Conservation (phyloP, 2,329 filamentous ascomycete genomes). For the Massarina eburnea region DNA sequence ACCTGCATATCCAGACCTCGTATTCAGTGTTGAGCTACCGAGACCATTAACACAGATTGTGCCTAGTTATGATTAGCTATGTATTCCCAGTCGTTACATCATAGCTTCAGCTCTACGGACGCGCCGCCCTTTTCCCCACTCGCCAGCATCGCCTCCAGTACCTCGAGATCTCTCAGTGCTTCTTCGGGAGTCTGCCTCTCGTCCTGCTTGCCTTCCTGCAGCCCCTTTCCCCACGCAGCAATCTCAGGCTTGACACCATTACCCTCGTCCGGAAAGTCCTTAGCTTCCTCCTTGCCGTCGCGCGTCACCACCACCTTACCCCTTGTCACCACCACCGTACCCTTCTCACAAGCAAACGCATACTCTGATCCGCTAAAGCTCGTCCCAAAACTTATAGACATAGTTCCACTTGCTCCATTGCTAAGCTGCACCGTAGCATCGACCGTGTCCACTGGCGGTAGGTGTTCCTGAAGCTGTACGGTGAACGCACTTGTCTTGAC, state of each 20-base stretch:
- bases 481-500: conserved; percentile 59
- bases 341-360: conserved; percentile 60
- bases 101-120: conserved; percentile 24
- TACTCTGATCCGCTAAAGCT: conserved; percentile 58
- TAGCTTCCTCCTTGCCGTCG: conserved; percentile 33
- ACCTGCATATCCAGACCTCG: neutral
- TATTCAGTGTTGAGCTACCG: neutral
- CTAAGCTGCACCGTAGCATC: conserved; percentile 59
- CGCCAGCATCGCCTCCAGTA: conserved; percentile 48
- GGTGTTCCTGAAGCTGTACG: conserved; percentile 55
- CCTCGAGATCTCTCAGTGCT: conserved; percentile 63
- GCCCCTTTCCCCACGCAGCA: conserved; percentile 59
- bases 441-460: conserved; percentile 69
- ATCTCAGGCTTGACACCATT: conserved; percentile 63
- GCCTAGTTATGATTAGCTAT: neutral
- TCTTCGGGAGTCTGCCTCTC: conserved; percentile 58
- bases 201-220: conserved; percentile 53
- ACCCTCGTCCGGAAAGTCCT: conserved; percentile 52
- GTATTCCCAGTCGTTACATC: neutral
- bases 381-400: conserved; percentile 61
- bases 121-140: conserved; percentile 44
- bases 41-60: neutral
- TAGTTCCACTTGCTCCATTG: conserved; percentile 59
- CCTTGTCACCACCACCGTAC: conserved; percentile 54
- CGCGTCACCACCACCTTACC: conserved; percentile 40